Evolutionary conservation across 331 rosid species (phyloP), one percentile per base, ranked within the genome.

Genomic region (Acacia pycnantha): DNA sequence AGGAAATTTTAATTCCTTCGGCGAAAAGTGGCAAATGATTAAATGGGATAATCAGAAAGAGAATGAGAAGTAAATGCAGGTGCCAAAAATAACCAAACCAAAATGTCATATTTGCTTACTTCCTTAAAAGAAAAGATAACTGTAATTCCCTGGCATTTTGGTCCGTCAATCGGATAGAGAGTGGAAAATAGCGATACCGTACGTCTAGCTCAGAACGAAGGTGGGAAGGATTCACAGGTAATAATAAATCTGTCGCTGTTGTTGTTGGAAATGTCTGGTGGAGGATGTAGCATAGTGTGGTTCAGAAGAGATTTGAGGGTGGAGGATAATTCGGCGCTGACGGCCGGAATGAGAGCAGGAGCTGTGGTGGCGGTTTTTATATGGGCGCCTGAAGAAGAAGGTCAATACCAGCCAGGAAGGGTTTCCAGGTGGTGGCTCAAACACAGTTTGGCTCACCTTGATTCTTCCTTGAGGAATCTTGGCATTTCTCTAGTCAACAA

Each of bases 401-500:
- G 98, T 13, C 90, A 92, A 78, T 94, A 5, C 77, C 78, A 92
- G 22, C 97, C 97, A 6, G 98, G 98, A 12, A 85, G 97, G 73
- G 98, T 94, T 3, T 94, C 98, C 0, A 82, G 98, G 79, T 94
- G 98, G 98, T 94, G 98, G 98, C 93, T 94, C n/a, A 94, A 92
- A 41, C 90, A 92, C 51, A 94, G 97, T 74, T 88, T 94, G 86
- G 96, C 97, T 79, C 90, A 84, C 58, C 97, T 94, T 50, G 94
- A 94, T 86, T 92, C 93, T 21, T 92, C 97, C 79, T 79, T 94
- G 69, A 88, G 88, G 43, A 92, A 79, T 73, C 89, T 94, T 24
- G 98, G 98, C 22, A 84, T 96, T 58, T 84, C 83, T 61, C 98
- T 94, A 56, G 75, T 94, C 87, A 87, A 93, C 76, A 92, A 91